These are phyloP conservation scores for Avena atlantica DNA, from an alignment of 176 grass and related monocot genomes.

Conservation along the genomic window DNA sequence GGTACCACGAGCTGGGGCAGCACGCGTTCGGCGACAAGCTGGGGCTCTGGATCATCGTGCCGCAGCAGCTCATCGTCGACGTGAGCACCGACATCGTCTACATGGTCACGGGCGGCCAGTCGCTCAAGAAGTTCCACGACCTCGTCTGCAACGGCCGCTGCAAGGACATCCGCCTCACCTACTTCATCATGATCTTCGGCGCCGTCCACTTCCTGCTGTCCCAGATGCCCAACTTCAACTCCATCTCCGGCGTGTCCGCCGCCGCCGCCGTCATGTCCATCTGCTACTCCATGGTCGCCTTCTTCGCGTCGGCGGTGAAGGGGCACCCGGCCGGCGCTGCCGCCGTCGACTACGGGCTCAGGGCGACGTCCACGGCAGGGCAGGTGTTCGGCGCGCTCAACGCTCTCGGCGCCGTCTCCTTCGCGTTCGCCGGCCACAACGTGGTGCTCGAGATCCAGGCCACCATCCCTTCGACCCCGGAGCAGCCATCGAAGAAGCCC, in stretches of 20 bases:
- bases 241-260: conserved; percentile 57
- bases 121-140: conserved; percentile 63
- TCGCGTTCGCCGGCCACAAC: conserved; percentile 69
- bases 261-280: conserved; percentile 59
- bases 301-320: conserved; percentile 28
- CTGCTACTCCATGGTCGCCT: conserved; percentile 44
- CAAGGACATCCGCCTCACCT: conserved; percentile 33
- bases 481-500: conserved; percentile 64
- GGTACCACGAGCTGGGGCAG: conserved; percentile 85
- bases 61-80: conserved; percentile 63
- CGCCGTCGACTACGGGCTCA: conserved; percentile 44
- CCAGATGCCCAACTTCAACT: conserved; percentile 63
- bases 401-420: conserved; percentile 44
- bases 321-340: not conserved
- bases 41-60: conserved; percentile 59
- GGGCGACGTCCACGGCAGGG: conserved; percentile 1
- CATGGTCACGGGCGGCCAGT: conserved; percentile 78
- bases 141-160: conserved; percentile 16
- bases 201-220: conserved; percentile 48
- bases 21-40: conserved; percentile 67
- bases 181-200: conserved; percentile 63
- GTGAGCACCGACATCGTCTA: conserved; percentile 61
- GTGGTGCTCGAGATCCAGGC: conserved; percentile 82
- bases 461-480: conserved; percentile 62
- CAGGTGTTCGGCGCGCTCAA: conserved; percentile 41